Percentiles rank a stretch among this genome's conserved stretches.
phyloP scores from a whole-genome alignment of 176 grass and related monocot species.

The Bromus sterilis region DNA sequence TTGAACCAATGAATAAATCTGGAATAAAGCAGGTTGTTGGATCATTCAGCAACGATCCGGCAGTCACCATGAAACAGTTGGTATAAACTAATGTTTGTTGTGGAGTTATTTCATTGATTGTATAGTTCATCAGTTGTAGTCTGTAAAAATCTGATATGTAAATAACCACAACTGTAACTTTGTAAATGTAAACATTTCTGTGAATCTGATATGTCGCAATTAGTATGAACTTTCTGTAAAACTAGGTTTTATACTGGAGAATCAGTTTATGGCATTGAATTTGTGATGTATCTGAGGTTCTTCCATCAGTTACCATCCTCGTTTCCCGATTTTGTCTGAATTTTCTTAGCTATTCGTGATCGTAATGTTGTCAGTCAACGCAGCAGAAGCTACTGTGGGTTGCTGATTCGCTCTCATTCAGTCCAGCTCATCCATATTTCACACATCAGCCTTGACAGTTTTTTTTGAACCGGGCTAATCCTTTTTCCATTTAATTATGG shows the following conservation, averaged over 20 bases:
- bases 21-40: neutral
- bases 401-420: neutral
- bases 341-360: neutral
- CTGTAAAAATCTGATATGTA: neutral
- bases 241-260: neutral
- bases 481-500: too few relatives aligned
- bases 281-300: neutral
- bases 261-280: neutral
- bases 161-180: neutral
- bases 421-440: neutral
- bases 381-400: neutral
- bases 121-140: neutral
- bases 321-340: neutral
- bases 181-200: neutral
- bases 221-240: neutral
- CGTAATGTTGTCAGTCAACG: neutral
- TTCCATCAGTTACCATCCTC: too few relatives aligned
- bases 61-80: neutral
- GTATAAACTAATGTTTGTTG: neutral
- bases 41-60: neutral
- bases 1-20: neutral
- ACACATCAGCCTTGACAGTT: neutral
- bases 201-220: too few relatives aligned
- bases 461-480: too few relatives aligned
- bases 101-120: neutral